Base-by-base conservation (phyloP, 345 rosid genomes). In the Eucalyptus erythrocorys region DNA sequence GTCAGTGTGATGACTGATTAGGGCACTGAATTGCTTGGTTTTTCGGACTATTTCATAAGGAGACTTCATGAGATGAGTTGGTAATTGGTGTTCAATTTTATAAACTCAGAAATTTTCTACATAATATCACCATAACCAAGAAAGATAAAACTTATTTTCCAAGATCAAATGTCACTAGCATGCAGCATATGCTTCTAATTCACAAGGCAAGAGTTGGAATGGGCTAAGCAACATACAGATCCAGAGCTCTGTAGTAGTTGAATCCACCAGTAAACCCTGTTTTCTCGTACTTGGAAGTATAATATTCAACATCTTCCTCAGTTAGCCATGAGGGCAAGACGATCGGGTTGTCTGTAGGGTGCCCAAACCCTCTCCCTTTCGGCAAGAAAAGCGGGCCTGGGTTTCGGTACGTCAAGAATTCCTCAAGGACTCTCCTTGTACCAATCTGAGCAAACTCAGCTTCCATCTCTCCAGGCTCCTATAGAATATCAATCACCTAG, bases 261-360 rank as follows among this genome's bases (percentile, higher is more conserved):
- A 97, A 86, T 40, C 91, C 93, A 85, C 98, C 96, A 8, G 99
- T 96, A 93, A 97, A 96, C 86, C 99, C 98, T 59, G 81, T 95
- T 22, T 89, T 91, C 89, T 92, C 89, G 68, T 88, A 96, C 89
- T 96, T 95, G 87, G 85, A 53, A 49, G 82, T 87, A 90, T 92
- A 94, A 88, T 94, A 96, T 45, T 90, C 87, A 17, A 96, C n/a
- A 86, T 94, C 96, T 89, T 90, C 93, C 87, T 96, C 93, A 4
- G 96, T 89, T 15, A 96, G 88, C 99, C 99, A 96, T 71, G 95
- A 48, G 24, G 99, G 99, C 89, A 95, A 88, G 87, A 89, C 51
- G 57, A 88, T 43, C 59, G 90, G 89, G 17, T 89, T 66, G 17
- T 90, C 92, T 42, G 71, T 50, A 6, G 90, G 87, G 19, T 76